Evolutionary conservation across 164 flowering plant species (phyloP), one percentile per base, ranked within the genome.

Genomic region (Warburgia ugandensis): DNA sequence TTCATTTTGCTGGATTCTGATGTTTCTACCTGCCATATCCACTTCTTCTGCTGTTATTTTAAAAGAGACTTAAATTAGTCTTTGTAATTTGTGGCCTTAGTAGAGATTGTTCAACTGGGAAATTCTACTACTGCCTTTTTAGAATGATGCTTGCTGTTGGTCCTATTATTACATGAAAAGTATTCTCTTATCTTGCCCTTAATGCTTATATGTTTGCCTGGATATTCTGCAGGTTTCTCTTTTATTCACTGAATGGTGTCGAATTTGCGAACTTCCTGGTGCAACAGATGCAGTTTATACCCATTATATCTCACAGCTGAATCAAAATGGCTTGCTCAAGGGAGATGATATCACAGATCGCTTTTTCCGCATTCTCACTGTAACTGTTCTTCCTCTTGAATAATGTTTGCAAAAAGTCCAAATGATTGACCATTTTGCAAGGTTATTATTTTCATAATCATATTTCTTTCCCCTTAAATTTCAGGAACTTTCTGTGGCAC

Each of bases 401-500:
- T 46, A 31, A 49, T 32, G 10, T 55, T 32, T 38, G n/a, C 48
- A 19, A 4, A 29, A 26, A 7, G 12, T n/a, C 16, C 43, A 14
- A 51, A 3, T 9, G 33, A 9, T 7, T 56, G 26, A 3, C 45
- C 43, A 30, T 10, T 29, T 23, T 41, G 25, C 13, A 47, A 30
- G 17, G 11, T 26, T 19, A 23, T 36, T 52, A 1, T 29, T 25
- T 37, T 8, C 6, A n/a, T n/a, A n/a, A n/a, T n/a, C n/a, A n/a
- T 27, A 19, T 17, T 28, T 26, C 29, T 43, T 9, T n/a, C 9
- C 16, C 2, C 10, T 19, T 20, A 20, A 29, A 17, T 41, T 22
- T 48, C 78, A 91, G 99, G 96, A 89, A 64, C 36, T 89, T 43
- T 74, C 97, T 64, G 86, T 94, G n/a, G 66, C 78, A 28, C 90